Base-by-base conservation (phyloP, 805 yeast species). In the Myxozyma geophila region DNA sequence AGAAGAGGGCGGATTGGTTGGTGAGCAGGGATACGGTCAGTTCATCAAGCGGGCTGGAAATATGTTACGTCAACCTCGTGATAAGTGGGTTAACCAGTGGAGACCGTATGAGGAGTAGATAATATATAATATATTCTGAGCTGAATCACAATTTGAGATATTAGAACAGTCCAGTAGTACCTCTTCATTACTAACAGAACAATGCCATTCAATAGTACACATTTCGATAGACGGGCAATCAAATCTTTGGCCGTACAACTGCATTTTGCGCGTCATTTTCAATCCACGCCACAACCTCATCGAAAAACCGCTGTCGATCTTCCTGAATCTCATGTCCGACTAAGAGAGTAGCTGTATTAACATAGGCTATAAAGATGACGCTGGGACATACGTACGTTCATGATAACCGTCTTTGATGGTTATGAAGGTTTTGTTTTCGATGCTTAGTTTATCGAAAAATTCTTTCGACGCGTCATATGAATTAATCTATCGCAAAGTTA, bases 401-500 rank as follows among this genome's bases (percentile, higher is more conserved):
- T 73, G 75, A 40, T 63, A 60, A 48, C 64, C 68, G 7, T 69
- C 72, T 2, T 56, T 63, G 46, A 70, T 65, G 2, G 61, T 64
- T n/a, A 61, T 23, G 33, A 71, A 53, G 37, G 59, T 64, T 63
- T 71, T 70, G 48, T 73, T 72, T 13, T 19, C 13, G 7, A 70
- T 59, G 35, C 66, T 65, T n/a, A 70, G 60, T 43, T 66, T 56
- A 9, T 61, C 66, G 49, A 60, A 51, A 56, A 71, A 73, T 58
- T 67, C 58, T 44, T 64, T 62, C 7, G 71, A 60, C 8, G 70
- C 72, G 9, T 54, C 63, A 17, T 49, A 62, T n/a, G 46, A 54
- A 40, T 64, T 64, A 12, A 63, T 44, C 61, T 57, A 40, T 7
- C 19, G 8, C 3, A 15, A 10, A 7, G 21, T 35, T 33, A 37